These are phyloP conservation scores for Rhypophila decipiens DNA, from an alignment of 495 filamentous ascomycete species.

Conservation along the genomic window DNA sequence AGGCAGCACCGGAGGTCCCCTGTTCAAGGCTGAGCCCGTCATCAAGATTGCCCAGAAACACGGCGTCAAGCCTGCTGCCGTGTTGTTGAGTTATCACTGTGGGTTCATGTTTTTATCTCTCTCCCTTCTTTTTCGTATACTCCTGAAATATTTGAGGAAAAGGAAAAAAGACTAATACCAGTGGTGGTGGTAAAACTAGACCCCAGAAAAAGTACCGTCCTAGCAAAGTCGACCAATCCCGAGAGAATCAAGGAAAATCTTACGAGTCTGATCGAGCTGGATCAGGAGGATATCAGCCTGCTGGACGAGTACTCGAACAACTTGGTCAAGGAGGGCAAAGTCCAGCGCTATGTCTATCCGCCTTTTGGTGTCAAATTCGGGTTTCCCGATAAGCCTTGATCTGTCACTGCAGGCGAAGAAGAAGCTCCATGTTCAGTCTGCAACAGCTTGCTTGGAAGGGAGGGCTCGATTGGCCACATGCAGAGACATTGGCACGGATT, in stretches of 20 bases:
- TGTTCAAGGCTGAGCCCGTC: conserved; percentile 62
- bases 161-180: conserved; percentile 3
- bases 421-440: too few species aligned
- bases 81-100: conserved; percentile 73
- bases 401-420: not conserved
- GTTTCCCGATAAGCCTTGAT: conserved; percentile 62
- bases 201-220: conserved; percentile 63
- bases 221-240: conserved; percentile 74
- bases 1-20: conserved; percentile 69
- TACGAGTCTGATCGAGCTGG: conserved; percentile 56
- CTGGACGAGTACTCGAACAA: conserved; percentile 54
- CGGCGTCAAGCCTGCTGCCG: conserved; percentile 51
- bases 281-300: conserved; percentile 57
- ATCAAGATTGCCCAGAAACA: conserved; percentile 65
- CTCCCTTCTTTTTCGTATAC: not conserved
- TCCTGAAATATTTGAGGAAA: not conserved
- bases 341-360: conserved; percentile 70
- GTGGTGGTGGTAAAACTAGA: conserved; percentile 34
- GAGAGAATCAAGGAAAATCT: conserved; percentile 69
- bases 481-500: too few species aligned
- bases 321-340: conserved; percentile 53
- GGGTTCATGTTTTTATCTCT: too few species aligned
- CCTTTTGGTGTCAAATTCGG: conserved; percentile 72
- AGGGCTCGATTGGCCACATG: too few species aligned
- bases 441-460: too few species aligned